These are phyloP conservation scores for Clonostachys rhizophaga DNA, from an alignment of 2,329 filamentous ascomycete species.

Conservation along the genomic window DNA sequence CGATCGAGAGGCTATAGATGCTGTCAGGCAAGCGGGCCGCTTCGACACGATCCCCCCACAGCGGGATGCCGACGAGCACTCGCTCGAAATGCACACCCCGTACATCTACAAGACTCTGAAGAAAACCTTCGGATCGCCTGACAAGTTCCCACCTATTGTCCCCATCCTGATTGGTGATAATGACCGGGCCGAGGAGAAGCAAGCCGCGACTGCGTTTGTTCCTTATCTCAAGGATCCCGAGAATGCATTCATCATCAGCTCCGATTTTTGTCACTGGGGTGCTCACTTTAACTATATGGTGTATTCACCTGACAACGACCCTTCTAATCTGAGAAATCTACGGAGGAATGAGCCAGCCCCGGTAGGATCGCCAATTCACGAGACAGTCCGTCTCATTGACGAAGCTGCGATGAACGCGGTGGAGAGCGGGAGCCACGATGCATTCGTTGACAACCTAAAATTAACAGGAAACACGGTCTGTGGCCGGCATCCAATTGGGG, in stretches of 20 bases:
- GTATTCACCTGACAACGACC: conserved; percentile 49
- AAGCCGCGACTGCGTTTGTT: conserved; percentile 65
- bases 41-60: conserved; percentile 53
- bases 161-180: conserved; percentile 85
- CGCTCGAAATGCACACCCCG: conserved; percentile 92
- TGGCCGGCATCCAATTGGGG: conserved; percentile 89
- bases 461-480: conserved; percentile 88
- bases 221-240: conserved; percentile 71
- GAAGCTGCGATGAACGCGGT: conserved; percentile 80
- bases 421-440: conserved; percentile 65
- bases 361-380: conserved; percentile 59
- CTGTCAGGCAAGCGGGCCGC: conserved; percentile 32
- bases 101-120: conserved; percentile 79
- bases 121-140: conserved; percentile 39
- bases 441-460: conserved; percentile 64
- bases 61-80: conserved; percentile 81
- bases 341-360: conserved; percentile 22
- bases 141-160: conserved; percentile 67
- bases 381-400: conserved; percentile 80
- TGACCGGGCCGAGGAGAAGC: conserved; percentile 56
- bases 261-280: conserved; percentile 98
- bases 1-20: conserved; percentile 50
- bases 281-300: conserved; percentile 74
- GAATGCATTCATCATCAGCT: conserved; percentile 84
- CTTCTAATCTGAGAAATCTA: conserved; percentile 33